Evolutionary conservation across 495 filamentous ascomycete species (phyloP).

Genomic region (Annulohypoxylon bovei): DNA sequence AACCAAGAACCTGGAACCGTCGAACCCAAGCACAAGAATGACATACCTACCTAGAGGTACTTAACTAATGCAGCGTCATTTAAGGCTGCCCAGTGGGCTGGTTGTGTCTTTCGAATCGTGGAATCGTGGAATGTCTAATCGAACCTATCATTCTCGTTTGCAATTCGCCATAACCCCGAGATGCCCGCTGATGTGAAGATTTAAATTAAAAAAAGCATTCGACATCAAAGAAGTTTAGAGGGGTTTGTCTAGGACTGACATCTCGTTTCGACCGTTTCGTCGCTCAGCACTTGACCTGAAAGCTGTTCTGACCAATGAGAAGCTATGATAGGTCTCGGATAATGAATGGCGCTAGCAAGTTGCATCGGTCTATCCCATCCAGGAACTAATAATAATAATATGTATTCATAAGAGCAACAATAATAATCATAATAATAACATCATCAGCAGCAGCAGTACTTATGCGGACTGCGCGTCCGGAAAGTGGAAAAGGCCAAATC

Average conservation of each 20-base stretch:
- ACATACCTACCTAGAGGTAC: too few species aligned
- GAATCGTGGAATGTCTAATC: constrained; percentile 1
- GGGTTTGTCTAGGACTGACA: constrained; percentile 23
- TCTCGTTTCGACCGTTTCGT: constrained; percentile 36
- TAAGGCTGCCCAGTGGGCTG: constrained; percentile 15
- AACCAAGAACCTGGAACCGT: constrained; percentile 38
- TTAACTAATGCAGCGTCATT: constrained; percentile 27
- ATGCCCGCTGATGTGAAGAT: constrained; percentile 8
- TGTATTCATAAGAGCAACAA: constrained; percentile 19
- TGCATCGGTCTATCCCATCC: constrained; percentile 27
- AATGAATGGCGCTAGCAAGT: constrained; percentile 34
- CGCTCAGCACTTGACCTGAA: constrained; percentile 12
- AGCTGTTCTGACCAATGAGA: constrained; percentile 20
- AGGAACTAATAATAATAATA: constrained; percentile 25
- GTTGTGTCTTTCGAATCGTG: background rate
- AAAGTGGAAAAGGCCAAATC: constrained; percentile 27
- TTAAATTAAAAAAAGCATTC: constrained; percentile 14
- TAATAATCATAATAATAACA: constrained; percentile 24
- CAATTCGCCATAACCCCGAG: background rate
- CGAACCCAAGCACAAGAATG: constrained; percentile 19
- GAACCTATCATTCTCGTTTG: constrained; percentile 1
- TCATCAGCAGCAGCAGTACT: constrained; percentile 21
- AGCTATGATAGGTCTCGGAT: constrained; percentile 35
- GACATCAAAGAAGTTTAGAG: background rate
- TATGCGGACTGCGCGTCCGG: constrained; percentile 28